Percentiles rank a stretch among this genome's conserved stretches.
phyloP scores from a whole-genome alignment of 2,329 filamentous ascomycete species.

The Ploettnerulaceae sp. region DNA sequence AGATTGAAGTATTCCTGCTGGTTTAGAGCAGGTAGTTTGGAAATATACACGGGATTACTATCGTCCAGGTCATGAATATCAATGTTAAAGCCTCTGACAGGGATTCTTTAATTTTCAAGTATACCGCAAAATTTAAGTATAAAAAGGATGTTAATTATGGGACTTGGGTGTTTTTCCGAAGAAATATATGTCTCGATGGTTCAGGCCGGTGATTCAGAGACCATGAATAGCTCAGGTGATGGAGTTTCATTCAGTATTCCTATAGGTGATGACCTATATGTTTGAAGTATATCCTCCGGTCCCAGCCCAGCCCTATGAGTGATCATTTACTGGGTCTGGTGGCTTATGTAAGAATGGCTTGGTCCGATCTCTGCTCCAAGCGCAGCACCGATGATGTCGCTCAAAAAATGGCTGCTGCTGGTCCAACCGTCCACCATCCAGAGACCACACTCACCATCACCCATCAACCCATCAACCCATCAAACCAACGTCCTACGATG shows the following conservation, averaged over 20 bases:
- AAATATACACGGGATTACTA: conserved; percentile 31
- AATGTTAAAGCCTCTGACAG: conserved; percentile 33
- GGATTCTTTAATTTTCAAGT: conserved; percentile 32
- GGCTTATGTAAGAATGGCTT: no score
- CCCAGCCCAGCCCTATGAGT: no score
- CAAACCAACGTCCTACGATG: conserved; percentile 1
- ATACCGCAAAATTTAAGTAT: conserved; percentile 30
- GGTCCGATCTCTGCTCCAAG: no score
- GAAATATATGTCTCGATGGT: conserved; percentile 36
- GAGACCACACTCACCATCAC: conserved; percentile 10
- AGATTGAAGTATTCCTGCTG: conserved; percentile 24
- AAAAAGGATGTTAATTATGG: conserved; percentile 31
- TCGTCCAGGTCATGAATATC: conserved; percentile 32
- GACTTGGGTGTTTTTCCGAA: conserved; percentile 31
- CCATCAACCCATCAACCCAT: conserved; percentile 11
- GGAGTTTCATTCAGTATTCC: no score
- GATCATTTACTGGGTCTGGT: no score
- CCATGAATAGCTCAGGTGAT: conserved; percentile 26
- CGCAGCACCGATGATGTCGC: no score
- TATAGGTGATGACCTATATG: no score
- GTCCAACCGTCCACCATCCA: no score
- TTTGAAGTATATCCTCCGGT: no score
- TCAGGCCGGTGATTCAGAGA: conserved; percentile 34
- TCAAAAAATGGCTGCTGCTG: no score
- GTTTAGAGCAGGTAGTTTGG: conserved; percentile 33